Conservation (phyloP, 495 filamentous ascomycete species). For the Acidomyces sp. region DNA sequence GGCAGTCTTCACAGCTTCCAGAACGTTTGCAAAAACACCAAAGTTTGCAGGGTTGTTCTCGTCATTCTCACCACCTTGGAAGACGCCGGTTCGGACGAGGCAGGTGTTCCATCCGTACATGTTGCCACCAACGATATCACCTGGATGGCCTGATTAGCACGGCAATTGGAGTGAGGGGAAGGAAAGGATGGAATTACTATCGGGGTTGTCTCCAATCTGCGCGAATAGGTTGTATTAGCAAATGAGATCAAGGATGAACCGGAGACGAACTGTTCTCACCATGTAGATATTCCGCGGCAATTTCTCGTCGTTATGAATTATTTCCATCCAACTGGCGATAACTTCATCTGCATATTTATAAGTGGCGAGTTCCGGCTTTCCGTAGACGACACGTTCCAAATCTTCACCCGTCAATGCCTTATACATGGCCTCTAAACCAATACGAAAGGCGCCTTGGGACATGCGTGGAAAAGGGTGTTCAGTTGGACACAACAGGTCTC, state of each 20-base stretch:
- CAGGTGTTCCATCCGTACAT: slow-evolving; percentile 74
- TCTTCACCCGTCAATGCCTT: slow-evolving; percentile 59
- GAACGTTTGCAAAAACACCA: slow-evolving; percentile 26
- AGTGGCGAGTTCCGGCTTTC: slow-evolving; percentile 66
- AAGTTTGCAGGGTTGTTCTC: slow-evolving; percentile 27
- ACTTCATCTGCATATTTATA: slow-evolving; percentile 76
- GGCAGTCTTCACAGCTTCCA: slow-evolving; percentile 26
- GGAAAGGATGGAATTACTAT: too few relatives aligned
- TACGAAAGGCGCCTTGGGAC: slow-evolving; percentile 64
- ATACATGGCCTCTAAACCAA: slow-evolving; percentile 66
- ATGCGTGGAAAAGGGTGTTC: slow-evolving; percentile 61
- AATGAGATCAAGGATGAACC: too few relatives aligned
- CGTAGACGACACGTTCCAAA: slow-evolving; percentile 72
- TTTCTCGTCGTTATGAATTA: slow-evolving; percentile 57
- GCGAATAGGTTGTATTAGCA: too few relatives aligned
- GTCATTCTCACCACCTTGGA: slow-evolving; percentile 36
- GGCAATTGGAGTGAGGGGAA: too few relatives aligned
- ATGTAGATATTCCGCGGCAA: slow-evolving; percentile 68
- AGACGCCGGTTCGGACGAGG: slow-evolving; percentile 51
- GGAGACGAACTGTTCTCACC: too few relatives aligned
- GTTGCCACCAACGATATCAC: slow-evolving; percentile 52
- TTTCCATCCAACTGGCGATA: slow-evolving; percentile 60
- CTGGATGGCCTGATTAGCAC: too few relatives aligned
- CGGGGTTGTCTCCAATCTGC: slow-evolving; percentile 73
- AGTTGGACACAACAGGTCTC: slow-evolving; percentile 64